phyloP scores from a whole-genome alignment of 2,329 filamentous ascomycete genomes.

The Fusarium avenaceum region DNA sequence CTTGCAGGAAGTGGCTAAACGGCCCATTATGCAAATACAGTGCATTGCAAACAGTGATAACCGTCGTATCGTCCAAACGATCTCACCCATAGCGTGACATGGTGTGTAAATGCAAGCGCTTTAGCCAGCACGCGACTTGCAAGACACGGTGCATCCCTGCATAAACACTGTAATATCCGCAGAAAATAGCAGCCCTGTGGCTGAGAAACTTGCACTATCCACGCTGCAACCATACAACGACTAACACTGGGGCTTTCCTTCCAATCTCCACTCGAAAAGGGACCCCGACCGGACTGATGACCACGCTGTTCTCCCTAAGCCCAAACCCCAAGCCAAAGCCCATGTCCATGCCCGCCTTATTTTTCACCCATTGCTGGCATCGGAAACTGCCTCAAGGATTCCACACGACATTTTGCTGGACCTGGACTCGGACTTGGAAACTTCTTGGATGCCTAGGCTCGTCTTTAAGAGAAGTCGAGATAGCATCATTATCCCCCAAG shows the following conservation, averaged over 20 bases:
- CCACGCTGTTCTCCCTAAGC: slow-evolving; percentile 35
- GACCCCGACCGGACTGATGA: slow-evolving; percentile 4
- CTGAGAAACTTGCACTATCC: slow-evolving; percentile 12
- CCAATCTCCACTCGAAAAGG: slow-evolving; percentile 24
- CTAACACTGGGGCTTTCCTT: slow-evolving; percentile 11
- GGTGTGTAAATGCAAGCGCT: slow-evolving; percentile 3
- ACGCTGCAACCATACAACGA: slow-evolving; percentile 25
- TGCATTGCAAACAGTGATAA: slow-evolving; percentile 20
- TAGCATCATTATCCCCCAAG: slow-evolving; percentile 41
- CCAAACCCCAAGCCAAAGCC: slow-evolving; percentile 30
- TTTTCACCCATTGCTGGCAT: slow-evolving; percentile 48
- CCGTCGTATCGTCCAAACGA: slow-evolving; percentile 9
- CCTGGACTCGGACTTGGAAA: slow-evolving; percentile 21
- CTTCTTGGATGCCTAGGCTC: slow-evolving; percentile 38
- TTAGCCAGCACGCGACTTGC: slow-evolving; percentile 11
- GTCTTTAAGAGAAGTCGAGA: slow-evolving; percentile 40
- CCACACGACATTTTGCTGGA: slow-evolving; percentile 42
- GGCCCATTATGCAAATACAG: slow-evolving; percentile 17
- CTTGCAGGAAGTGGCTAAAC: slow-evolving; percentile 15
- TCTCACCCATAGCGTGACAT: slow-evolving; percentile 8
- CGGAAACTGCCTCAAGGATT: slow-evolving; percentile 44
- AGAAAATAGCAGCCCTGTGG: slow-evolving; percentile 20
- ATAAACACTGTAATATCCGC: slow-evolving; percentile 10
- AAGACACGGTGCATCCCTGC: neutral
- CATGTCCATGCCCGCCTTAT: slow-evolving; percentile 45